Evolutionary conservation across 2,329 filamentous ascomycete genomes (phyloP).

Genomic region (Aureobasidium sp.): DNA sequence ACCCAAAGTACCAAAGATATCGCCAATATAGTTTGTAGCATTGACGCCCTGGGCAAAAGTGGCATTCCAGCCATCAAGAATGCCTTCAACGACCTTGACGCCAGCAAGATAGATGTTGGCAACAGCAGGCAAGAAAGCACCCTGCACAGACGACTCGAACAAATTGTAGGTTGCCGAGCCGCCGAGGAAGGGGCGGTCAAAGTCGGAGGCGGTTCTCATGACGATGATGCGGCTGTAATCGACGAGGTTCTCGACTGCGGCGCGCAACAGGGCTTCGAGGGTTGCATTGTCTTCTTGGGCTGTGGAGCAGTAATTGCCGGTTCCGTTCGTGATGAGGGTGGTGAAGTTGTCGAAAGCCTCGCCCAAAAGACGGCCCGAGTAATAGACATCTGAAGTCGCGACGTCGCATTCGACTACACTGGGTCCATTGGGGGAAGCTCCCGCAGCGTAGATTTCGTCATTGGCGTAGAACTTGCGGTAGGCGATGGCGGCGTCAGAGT

Average conservation of each 20-base stretch:
- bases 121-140: slow-evolving; percentile 56
- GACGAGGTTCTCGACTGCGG: slow-evolving; percentile 48
- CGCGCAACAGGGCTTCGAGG: slow-evolving; percentile 58
- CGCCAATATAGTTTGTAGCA: slow-evolving; percentile 56
- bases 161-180: slow-evolving; percentile 54
- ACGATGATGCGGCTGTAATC: slow-evolving; percentile 63
- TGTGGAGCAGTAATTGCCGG: slow-evolving; percentile 61
- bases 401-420: slow-evolving; percentile 58
- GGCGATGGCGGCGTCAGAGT: slow-evolving; percentile 29
- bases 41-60: slow-evolving; percentile 52
- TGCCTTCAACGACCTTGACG: slow-evolving; percentile 57
- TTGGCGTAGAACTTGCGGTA: slow-evolving; percentile 33
- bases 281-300: slow-evolving; percentile 68
- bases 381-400: slow-evolving; percentile 67
- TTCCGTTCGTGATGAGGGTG: slow-evolving; percentile 58
- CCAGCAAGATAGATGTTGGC: slow-evolving; percentile 62
- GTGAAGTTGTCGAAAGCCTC: slow-evolving; percentile 61
- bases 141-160: slow-evolving; percentile 49
- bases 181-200: slow-evolving; percentile 60
- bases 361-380: slow-evolving; percentile 53
- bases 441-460: slow-evolving; percentile 33
- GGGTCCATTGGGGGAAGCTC: slow-evolving; percentile 42
- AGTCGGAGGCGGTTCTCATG: slow-evolving; percentile 63
- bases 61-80: slow-evolving; percentile 54
- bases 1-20: slow-evolving; percentile 63